Conservation (phyloP, 2,329 filamentous ascomycete species). For the Diaporthe sp. region DNA sequence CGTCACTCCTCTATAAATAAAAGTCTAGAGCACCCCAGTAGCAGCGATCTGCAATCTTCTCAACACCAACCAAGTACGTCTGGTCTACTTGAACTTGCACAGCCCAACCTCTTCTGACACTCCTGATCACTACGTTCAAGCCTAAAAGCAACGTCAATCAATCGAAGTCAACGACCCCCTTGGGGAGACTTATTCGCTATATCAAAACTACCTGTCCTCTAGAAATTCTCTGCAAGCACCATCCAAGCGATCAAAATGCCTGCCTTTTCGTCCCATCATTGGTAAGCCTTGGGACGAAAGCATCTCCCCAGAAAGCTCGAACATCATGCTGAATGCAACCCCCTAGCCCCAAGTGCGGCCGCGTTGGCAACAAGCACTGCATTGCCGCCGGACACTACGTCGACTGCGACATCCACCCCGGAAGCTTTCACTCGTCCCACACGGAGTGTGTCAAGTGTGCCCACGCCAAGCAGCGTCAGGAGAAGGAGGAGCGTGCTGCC, state of each 20-base stretch:
- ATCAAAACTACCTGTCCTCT: not conserved
- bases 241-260: slow-evolving; percentile 10
- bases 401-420: not conserved
- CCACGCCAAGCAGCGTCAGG: not conserved
- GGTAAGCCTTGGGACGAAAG: not conserved
- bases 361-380: slow-evolving; percentile 13
- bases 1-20: too few species aligned
- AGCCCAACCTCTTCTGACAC: not conserved
- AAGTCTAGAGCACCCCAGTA: not conserved
- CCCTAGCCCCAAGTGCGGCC: slow-evolving; percentile 23
- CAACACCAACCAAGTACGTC: not conserved
- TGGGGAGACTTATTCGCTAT: accelerated
- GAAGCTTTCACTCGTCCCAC: slow-evolving; percentile 6
- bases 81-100: accelerated
- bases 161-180: too few species aligned
- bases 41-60: not conserved
- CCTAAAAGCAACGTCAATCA: not conserved
- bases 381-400: slow-evolving; percentile 7
- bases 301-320: too few species aligned
- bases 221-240: not conserved
- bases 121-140: not conserved
- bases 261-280: slow-evolving; percentile 31
- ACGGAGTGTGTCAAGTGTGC: slow-evolving; percentile 28
- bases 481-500: not conserved
- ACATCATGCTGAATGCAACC: not conserved